These are phyloP conservation scores for Talaromyces sp. DNA, from an alignment of 2,329 filamentous ascomycete genomes.

Conservation along the genomic window DNA sequence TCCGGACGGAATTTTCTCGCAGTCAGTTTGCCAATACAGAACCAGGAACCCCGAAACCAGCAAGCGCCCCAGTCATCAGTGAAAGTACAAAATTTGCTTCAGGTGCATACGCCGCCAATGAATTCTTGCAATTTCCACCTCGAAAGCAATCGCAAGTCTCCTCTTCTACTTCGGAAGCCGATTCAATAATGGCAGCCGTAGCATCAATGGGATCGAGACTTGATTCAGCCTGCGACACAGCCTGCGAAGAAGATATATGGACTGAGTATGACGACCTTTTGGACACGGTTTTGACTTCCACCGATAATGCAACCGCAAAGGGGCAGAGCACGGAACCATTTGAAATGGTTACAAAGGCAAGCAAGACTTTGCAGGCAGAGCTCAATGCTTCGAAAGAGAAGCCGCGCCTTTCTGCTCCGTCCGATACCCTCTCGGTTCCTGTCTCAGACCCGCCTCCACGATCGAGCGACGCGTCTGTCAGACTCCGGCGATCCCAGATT, in stretches of 20 bases:
- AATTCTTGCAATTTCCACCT: slow-evolving; percentile 71
- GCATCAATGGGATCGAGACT: slow-evolving; percentile 62
- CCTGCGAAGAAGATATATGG: slow-evolving; percentile 84
- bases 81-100: slow-evolving; percentile 28
- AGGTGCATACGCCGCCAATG: slow-evolving; percentile 39
- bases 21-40: slow-evolving; percentile 20
- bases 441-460: slow-evolving; percentile 20
- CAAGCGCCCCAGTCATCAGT: slow-evolving; percentile 26
- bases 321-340: slow-evolving; percentile 23
- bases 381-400: slow-evolving; percentile 17
- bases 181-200: slow-evolving; percentile 55
- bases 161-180: slow-evolving; percentile 58
- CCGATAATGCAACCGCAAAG: slow-evolving; percentile 15
- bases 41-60: slow-evolving; percentile 25
- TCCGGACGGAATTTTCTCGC: slow-evolving; percentile 18
- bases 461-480: slow-evolving; percentile 29
- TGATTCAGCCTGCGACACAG: slow-evolving; percentile 54
- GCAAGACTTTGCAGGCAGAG: slow-evolving; percentile 32
- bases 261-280: slow-evolving; percentile 89
- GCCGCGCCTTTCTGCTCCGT: slow-evolving; percentile 3
- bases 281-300: slow-evolving; percentile 58
- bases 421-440: slow-evolving; percentile 19
- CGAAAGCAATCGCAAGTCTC: slow-evolving; percentile 66
- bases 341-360: slow-evolving; percentile 33
- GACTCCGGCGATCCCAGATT: slow-evolving; percentile 47